phyloP scores from a whole-genome alignment of 805 yeast species.

The Saccharomycopsis olivae region DNA sequence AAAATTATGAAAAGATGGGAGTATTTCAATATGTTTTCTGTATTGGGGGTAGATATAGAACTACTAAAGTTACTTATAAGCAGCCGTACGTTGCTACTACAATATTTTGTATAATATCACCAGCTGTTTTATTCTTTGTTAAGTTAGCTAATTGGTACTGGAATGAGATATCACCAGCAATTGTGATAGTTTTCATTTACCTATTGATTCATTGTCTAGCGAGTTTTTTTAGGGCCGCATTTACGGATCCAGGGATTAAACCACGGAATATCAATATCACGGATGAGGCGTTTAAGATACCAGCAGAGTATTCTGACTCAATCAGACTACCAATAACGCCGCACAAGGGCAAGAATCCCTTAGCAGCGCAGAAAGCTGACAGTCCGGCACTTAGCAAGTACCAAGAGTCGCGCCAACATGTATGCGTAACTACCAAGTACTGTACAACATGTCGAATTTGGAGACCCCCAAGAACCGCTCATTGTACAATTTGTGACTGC shows the following conservation, averaged over 20 bases:
- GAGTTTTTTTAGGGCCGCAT: conserved; percentile 43
- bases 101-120: conserved; percentile 27
- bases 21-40: not conserved
- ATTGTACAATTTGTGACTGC: conserved; percentile 57
- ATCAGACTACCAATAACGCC: conserved; percentile 36
- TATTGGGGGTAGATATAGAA: conserved; percentile 55
- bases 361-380: not conserved
- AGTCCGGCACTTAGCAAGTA: too few species aligned
- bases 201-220: conserved; percentile 40
- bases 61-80: conserved; percentile 26
- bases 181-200: conserved; percentile 48
- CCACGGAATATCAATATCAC: conserved; percentile 59
- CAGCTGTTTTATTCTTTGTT: conserved; percentile 44
- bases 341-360: not conserved
- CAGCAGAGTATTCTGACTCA: conserved; percentile 46
- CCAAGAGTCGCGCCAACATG: not conserved
- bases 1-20: not conserved
- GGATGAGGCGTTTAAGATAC: conserved; percentile 30
- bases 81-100: conserved; percentile 32
- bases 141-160: conserved; percentile 45
- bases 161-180: conserved; percentile 43
- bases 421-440: conserved; percentile 44
- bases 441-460: conserved; percentile 59
- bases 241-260: conserved; percentile 59
- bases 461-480: conserved; percentile 70